Percentiles rank a stretch among this genome's conserved stretches.
Conservation (phyloP, 2,329 filamentous ascomycete species). For the Chaetothyriales sp. region DNA sequence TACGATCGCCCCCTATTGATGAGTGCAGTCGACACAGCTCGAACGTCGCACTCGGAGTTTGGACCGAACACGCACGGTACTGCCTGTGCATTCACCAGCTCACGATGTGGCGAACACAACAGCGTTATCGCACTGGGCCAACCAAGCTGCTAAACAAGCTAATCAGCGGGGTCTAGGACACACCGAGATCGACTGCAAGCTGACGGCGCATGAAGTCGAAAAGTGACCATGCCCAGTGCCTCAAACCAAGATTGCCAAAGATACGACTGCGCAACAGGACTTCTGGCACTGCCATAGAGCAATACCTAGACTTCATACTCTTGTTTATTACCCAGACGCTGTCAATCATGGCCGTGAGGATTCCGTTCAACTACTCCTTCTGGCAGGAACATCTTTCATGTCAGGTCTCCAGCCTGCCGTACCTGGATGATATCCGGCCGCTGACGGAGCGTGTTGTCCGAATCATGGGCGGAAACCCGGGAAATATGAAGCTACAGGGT, state of each 20-base stretch:
- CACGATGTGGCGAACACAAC: no score
- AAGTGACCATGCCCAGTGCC: background rate
- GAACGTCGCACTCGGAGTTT: no score
- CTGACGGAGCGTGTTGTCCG: conserved; percentile 30
- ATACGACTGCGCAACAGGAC: background rate
- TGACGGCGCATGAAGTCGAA: no score
- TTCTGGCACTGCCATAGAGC: no score
- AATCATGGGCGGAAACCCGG: conserved; percentile 31
- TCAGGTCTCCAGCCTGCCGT: conserved; percentile 25
- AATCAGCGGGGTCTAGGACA: no score
- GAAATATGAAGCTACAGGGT: conserved; percentile 28
- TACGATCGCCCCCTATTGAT: no score
- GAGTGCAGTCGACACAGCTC: no score
- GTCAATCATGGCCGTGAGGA: background rate
- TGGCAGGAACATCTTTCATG: conserved; percentile 34
- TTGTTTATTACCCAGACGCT: background rate
- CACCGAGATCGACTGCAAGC: no score
- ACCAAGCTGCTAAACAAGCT: no score
- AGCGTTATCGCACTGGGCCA: no score
- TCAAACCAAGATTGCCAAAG: background rate
- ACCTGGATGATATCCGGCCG: conserved; percentile 27
- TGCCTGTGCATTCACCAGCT: no score
- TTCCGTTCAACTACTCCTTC: conserved; percentile 29
- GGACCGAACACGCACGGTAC: no score
- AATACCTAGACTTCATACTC: background rate